Evolutionary conservation across 345 rosid species (phyloP).

Genomic region (Geranium rotundifolium): DNA sequence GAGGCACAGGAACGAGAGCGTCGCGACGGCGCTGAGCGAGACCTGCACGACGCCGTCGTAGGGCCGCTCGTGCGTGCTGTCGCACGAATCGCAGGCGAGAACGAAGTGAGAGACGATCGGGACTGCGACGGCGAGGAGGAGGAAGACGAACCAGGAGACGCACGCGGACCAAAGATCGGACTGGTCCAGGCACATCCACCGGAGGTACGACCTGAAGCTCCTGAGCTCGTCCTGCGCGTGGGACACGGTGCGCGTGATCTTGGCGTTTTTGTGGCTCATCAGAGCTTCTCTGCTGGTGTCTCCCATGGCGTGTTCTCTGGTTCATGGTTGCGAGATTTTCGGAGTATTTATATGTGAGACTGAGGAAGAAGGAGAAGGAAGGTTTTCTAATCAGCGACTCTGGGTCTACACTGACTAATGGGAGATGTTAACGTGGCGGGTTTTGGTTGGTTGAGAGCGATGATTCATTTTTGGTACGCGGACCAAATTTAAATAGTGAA

Average conservation of each 20-base stretch:
- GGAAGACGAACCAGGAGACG: conserved; percentile 69
- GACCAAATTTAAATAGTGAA: no score
- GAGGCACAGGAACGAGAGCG: conserved; percentile 60
- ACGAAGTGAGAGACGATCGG: conserved; percentile 69
- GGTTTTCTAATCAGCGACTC: no score
- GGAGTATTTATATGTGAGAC: no score
- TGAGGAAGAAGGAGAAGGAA: no score
- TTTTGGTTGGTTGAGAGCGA: no score
- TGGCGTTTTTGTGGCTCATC: conserved; percentile 12
- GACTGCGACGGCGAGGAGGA: conserved; percentile 45
- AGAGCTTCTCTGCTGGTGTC: conserved; percentile 22
- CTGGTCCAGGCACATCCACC: conserved; percentile 92
- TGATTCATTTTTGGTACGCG: no score
- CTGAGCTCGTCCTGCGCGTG: conserved; percentile 69
- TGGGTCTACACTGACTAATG: no score
- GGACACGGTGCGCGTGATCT: conserved; percentile 37
- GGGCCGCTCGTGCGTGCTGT: conserved; percentile 55
- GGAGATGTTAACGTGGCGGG: no score
- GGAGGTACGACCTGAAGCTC: conserved; percentile 59
- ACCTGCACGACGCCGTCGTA: conserved; percentile 69
- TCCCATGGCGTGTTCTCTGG: conserved; percentile 28
- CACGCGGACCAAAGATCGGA: conserved; percentile 37
- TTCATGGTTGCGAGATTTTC: no score
- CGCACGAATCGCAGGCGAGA: conserved; percentile 63
- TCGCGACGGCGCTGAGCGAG: conserved; percentile 58